phyloP scores from a whole-genome alignment of 2,329 filamentous ascomycete genomes.

The Aspergillus quadrilineatus region DNA sequence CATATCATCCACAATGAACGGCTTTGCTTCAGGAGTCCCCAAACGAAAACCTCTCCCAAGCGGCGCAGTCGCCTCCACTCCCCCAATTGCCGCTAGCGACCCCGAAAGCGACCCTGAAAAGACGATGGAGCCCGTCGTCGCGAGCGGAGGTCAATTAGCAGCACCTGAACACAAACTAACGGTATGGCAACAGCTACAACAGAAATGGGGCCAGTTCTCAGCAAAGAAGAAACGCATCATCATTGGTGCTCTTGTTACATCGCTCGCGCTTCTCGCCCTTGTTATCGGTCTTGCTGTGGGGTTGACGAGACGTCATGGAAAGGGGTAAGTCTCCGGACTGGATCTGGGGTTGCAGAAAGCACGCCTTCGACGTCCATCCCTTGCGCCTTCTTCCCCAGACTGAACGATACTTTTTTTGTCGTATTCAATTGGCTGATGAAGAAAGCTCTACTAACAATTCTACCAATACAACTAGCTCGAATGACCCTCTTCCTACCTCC shows the following conservation, averaged over 20 bases:
- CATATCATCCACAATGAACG: not conserved
- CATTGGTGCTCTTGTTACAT: slow-evolving; percentile 12
- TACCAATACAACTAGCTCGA: slow-evolving; percentile 11
- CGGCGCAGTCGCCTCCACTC: not conserved
- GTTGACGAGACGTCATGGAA: slow-evolving; percentile 19
- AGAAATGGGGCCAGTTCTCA: slow-evolving; percentile 10
- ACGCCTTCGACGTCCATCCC: not conserved
- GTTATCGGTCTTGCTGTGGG: slow-evolving; percentile 29
- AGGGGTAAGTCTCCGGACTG: slow-evolving; percentile 11
- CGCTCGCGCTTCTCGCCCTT: slow-evolving; percentile 19
- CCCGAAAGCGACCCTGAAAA: slow-evolving; percentile 14
- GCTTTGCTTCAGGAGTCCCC: not conserved
- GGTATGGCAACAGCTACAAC: slow-evolving; percentile 5
- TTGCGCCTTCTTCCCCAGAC: not conserved
- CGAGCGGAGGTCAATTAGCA: not conserved
- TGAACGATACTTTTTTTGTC: not conserved
- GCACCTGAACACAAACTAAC: not conserved
- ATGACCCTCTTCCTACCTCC: slow-evolving; percentile 30
- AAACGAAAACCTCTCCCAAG: slow-evolving; percentile 12
- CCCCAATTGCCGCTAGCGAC: not conserved
- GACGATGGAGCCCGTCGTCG: slow-evolving; percentile 7
- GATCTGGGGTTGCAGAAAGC: not conserved
- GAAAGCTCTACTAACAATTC: not conserved
- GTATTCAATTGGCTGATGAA: not conserved
- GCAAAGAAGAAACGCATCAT: slow-evolving; percentile 21